Evolutionary conservation across 2,329 filamentous ascomycete genomes (phyloP), one percentile per base, ranked within the genome.

Genomic region (Cladophialophora immunda): DNA sequence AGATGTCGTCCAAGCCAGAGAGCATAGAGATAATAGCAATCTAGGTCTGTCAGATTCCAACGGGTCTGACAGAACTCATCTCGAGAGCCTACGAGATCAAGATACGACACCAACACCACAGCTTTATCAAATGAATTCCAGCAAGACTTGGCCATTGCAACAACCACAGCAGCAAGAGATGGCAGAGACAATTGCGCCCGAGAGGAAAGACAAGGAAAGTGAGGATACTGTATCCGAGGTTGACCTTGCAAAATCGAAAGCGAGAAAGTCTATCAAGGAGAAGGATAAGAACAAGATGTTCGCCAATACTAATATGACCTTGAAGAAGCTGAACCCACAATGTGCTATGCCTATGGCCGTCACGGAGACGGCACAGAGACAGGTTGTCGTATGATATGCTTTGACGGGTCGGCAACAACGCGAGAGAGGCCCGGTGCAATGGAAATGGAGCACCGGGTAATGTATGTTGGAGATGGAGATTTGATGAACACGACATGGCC

Each of bases 321-420:
- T 62, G 27, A 62, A 67, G 45, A 68, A 70, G 55, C 38, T 66
- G 30, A 70, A 61, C 30, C 66, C 68, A 29, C 64, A 64, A 32
- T 71, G 70, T 61, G 70, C 70, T 11, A 29, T 62, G 17, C 64
- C 70, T 5, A 27, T 66, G 55, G 38, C 58, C 36, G 68, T 70
- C 50, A 67, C 56, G 7, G 58, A 70, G 57, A 68, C 68, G 8
- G 68, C 66, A 17, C 60, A 68, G 41, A 55, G 64, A 17, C 68
- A 70, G 38, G 70, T 71, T 19, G 65, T 68, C 25, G 66, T 70
- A 25, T 68, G 45, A 58, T 34, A 34, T 59, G 17, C 6, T 13
- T 50, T 32, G 29, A 34, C 29, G 8, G 32, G 22, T 13, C 11
- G 32, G 27, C 17, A 57, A 57, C 32, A 4, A 8, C 19, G 41